phyloP scores from a whole-genome alignment of 2,329 filamentous ascomycete genomes.

The Ceratocystis alfenasii region DNA sequence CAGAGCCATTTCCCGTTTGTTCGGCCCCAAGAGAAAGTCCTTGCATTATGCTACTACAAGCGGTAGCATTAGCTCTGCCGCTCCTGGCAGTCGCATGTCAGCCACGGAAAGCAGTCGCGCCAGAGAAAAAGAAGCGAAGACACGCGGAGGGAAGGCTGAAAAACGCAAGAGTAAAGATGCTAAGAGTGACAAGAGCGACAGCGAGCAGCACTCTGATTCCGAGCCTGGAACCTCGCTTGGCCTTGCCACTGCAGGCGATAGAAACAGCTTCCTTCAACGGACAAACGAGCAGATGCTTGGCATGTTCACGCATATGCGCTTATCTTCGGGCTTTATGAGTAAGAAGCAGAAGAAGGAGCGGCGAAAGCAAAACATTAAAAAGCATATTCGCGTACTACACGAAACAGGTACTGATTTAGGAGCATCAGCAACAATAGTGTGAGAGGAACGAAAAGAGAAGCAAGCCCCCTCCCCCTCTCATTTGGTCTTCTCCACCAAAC shows the following conservation, averaged over 20 bases:
- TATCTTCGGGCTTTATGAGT: slow-evolving; percentile 17
- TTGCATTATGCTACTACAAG: background rate
- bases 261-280: slow-evolving; percentile 13
- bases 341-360: slow-evolving; percentile 27
- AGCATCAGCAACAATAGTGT: background rate
- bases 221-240: background rate
- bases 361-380: slow-evolving; percentile 30
- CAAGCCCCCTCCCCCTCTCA: background rate
- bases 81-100: background rate
- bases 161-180: background rate
- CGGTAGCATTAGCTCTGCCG: background rate
- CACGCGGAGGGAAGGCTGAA: background rate
- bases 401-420: slow-evolving; percentile 22
- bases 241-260: background rate
- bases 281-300: slow-evolving; percentile 18
- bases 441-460: background rate
- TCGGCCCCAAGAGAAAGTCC: slow-evolving; percentile 13
- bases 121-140: background rate
- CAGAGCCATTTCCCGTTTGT: slow-evolving; percentile 15
- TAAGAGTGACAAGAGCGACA: background rate
- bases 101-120: background rate
- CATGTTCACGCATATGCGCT: slow-evolving; percentile 15
- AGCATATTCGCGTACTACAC: slow-evolving; percentile 31
- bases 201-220: background rate
- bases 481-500: too few species aligned